Conservation (phyloP, 2,329 filamentous ascomycete genomes). For the Fusarium euwallaceae region DNA sequence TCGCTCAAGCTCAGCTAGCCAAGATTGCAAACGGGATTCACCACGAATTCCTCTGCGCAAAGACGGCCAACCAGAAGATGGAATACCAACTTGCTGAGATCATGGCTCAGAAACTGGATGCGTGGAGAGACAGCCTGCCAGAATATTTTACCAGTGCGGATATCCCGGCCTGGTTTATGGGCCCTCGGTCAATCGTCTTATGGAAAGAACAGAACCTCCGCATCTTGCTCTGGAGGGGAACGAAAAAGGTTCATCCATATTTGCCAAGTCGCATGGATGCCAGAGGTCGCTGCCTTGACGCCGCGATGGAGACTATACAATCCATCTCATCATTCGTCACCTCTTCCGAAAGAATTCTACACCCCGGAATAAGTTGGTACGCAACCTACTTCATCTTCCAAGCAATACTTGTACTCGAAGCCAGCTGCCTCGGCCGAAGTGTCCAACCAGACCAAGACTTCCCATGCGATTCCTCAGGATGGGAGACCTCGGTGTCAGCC, state of each 20-base stretch:
- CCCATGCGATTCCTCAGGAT: not conserved
- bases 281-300: constrained; percentile 53
- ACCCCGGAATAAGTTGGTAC: constrained; percentile 57
- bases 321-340: constrained; percentile 55
- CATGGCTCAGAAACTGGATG: constrained; percentile 53
- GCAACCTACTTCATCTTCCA: constrained; percentile 61
- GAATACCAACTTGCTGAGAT: constrained; percentile 55
- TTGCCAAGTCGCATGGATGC: constrained; percentile 33
- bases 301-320: constrained; percentile 54
- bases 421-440: constrained; percentile 18
- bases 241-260: constrained; percentile 53
- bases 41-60: constrained; percentile 55
- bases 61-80: constrained; percentile 49
- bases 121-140: constrained; percentile 52
- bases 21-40: constrained; percentile 57
- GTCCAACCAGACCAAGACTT: not conserved
- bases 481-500: not conserved
- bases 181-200: constrained; percentile 54
- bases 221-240: constrained; percentile 56
- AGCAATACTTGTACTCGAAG: constrained; percentile 55
- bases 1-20: constrained; percentile 57
- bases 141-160: constrained; percentile 50
- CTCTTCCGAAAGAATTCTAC: constrained; percentile 41
- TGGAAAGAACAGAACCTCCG: constrained; percentile 60
- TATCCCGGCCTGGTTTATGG: constrained; percentile 51